Conservation (phyloP, 1,284 basidiomycete species). For the Moesziomyces sp. region DNA sequence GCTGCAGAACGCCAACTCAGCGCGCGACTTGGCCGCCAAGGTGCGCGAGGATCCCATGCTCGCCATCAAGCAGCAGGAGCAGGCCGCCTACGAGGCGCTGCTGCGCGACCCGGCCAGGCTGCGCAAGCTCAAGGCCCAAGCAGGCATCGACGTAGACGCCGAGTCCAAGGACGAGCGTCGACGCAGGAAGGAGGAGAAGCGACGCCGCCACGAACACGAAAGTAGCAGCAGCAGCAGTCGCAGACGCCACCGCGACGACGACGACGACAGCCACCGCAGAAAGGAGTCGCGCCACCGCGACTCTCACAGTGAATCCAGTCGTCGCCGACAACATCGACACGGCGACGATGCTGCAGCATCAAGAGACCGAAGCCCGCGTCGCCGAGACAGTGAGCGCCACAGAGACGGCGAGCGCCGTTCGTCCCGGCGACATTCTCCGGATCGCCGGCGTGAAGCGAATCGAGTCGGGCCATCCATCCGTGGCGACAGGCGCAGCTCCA, state of each 20-base stretch:
- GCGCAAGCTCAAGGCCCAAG: conserved; percentile 69
- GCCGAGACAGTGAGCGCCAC: conserved; percentile 19
- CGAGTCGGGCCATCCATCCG: conserved; percentile 29
- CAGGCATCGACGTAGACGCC: conserved; percentile 76
- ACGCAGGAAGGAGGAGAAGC: conserved; percentile 73
- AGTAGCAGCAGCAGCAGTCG: conserved; percentile 1
- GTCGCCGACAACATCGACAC: conserved; percentile 34
- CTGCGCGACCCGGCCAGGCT: conserved; percentile 90
- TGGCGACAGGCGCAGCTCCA: conserved; percentile 15
- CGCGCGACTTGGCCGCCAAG: conserved; percentile 88
- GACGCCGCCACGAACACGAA: conserved; percentile 15
- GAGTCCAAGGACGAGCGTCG: conserved; percentile 68
- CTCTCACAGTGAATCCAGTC: conserved; percentile 7
- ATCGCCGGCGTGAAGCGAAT: conserved; percentile 52
- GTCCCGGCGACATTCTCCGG: conserved; percentile 15
- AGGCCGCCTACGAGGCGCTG: conserved; percentile 87
- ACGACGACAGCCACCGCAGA: conserved; percentile 7
- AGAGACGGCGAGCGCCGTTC: conserved; percentile 23
- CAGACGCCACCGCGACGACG: conserved; percentile 9
- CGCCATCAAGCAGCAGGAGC: conserved; percentile 97
- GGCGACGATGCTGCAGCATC: conserved; percentile 57
- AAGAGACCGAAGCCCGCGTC: conserved; percentile 16
- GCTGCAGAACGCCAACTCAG: conserved; percentile 77
- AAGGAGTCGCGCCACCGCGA: conserved; percentile 6
- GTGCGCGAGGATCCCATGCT: conserved; percentile 94